Percentiles rank a stretch among this genome's conserved stretches.
phyloP scores from a whole-genome alignment of 2,329 filamentous ascomycete genomes.

The Penicillium fuscoglaucum region DNA sequence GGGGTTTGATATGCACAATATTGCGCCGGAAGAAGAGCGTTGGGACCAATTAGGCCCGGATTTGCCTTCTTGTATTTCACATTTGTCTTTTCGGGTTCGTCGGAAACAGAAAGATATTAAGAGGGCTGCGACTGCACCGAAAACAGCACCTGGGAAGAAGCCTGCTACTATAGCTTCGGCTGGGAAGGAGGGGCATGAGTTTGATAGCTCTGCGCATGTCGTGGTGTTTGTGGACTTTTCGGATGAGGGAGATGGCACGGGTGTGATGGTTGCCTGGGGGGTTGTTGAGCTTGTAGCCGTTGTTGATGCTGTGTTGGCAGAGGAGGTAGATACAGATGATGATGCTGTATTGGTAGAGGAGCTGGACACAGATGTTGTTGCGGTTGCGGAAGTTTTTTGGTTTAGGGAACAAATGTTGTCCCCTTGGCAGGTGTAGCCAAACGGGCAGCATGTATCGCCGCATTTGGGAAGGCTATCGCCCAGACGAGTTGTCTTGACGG shows the following conservation, averaged over 20 bases:
- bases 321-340: conserved; percentile 8
- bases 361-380: conserved; percentile 12
- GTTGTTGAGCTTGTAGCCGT: conserved; percentile 19
- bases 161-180: conserved; percentile 45
- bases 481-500: conserved; percentile 47
- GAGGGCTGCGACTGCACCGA: conserved; percentile 55
- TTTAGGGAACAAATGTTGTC: conserved; percentile 31
- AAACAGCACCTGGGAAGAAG: conserved; percentile 49
- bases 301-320: conserved; percentile 13
- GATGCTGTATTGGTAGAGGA: conserved; percentile 10
- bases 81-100: conserved; percentile 22
- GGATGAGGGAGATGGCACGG: conserved; percentile 22
- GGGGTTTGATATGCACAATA: conserved; percentile 44
- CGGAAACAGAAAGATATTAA: conserved; percentile 47
- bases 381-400: conserved; percentile 24
- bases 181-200: conserved; percentile 42
- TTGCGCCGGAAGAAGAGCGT: conserved; percentile 34
- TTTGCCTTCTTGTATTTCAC: conserved; percentile 27
- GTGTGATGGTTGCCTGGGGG: conserved; percentile 24
- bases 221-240: conserved; percentile 19
- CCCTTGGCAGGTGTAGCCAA: conserved; percentile 47
- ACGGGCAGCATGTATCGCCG: conserved; percentile 47
- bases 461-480: conserved; percentile 44
- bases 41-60: conserved; percentile 31
- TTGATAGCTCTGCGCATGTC: conserved; percentile 1